phyloP scores from a whole-genome alignment of 257 asterid genomes.

The Lycium ferocissimum region DNA sequence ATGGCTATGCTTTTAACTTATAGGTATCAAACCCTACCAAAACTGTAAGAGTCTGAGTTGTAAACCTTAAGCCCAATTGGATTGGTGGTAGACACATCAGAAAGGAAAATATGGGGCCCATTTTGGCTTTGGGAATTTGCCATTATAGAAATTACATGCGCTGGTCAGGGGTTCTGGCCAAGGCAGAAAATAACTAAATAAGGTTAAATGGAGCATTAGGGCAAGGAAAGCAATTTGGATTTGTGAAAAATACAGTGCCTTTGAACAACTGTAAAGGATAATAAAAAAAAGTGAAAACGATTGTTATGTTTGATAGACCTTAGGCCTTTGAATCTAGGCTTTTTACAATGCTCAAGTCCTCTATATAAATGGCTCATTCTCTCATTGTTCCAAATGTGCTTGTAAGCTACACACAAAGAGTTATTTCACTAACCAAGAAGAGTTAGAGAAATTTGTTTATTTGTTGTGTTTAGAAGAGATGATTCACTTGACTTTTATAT shows the following conservation, averaged over 20 bases:
- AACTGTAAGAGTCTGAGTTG: slow-evolving; percentile 27
- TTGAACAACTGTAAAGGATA: slow-evolving; percentile 31
- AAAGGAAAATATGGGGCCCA: slow-evolving; percentile 25
- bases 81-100: slow-evolving; percentile 32
- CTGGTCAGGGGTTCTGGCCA: slow-evolving; percentile 22
- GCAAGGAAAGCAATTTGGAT: slow-evolving; percentile 20
- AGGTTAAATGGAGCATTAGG: slow-evolving; percentile 30
- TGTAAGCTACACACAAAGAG: slow-evolving; percentile 2
- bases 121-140: slow-evolving; percentile 7
- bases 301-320: neutral
- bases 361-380: slow-evolving; percentile 17
- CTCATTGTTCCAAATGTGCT: slow-evolving; percentile 13
- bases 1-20: slow-evolving; percentile 1
- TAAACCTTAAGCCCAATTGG: slow-evolving; percentile 28
- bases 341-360: neutral
- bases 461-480: neutral
- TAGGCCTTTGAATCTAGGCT: slow-evolving; percentile 1
- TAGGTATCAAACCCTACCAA: slow-evolving; percentile 28
- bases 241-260: neutral
- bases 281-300: neutral
- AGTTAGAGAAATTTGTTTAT: neutral
- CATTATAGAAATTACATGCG: slow-evolving; percentile 18
- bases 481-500: slow-evolving; percentile 44
- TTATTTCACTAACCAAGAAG: neutral
- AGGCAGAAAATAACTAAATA: slow-evolving; percentile 24